Conservation (phyloP, 2,329 filamentous ascomycete species). For the Aspergillus pseudoviridinutans region DNA sequence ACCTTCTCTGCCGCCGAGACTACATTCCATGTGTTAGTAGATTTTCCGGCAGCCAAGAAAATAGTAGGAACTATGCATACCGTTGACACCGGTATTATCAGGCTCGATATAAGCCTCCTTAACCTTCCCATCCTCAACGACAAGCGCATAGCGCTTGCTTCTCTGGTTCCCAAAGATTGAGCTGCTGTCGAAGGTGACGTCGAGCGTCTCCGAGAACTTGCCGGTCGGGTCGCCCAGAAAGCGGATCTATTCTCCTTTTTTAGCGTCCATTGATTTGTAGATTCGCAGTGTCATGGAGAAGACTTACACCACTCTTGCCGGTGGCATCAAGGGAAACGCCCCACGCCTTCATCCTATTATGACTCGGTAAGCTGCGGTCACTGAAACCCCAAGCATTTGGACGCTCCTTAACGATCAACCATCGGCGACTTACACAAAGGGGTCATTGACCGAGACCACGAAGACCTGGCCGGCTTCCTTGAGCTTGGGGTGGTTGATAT, state of each 20-base stretch:
- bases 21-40: conserved; percentile 19
- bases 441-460: conserved; percentile 88
- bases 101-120: conserved; percentile 78
- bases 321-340: conserved; percentile 70
- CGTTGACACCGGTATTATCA: conserved; percentile 77
- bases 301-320: conserved; percentile 69
- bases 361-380: background rate
- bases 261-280: background rate
- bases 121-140: conserved; percentile 81
- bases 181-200: conserved; percentile 74
- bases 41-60: conserved; percentile 1
- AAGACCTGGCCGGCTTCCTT: conserved; percentile 80
- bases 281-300: background rate
- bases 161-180: conserved; percentile 77
- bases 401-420: background rate
- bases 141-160: conserved; percentile 82
- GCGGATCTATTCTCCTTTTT: conserved; percentile 61
- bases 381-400: background rate
- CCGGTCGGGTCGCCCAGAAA: conserved; percentile 81
- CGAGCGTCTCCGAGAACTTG: conserved; percentile 76
- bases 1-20: conserved; percentile 50
- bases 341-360: conserved; percentile 82
- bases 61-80: conserved; percentile 44
- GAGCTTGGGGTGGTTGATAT: conserved; percentile 73
- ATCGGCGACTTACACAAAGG: conserved; percentile 70